phyloP scores from a whole-genome alignment of 1,284 basidiomycete genomes.

The Apiotrichum sp. region DNA sequence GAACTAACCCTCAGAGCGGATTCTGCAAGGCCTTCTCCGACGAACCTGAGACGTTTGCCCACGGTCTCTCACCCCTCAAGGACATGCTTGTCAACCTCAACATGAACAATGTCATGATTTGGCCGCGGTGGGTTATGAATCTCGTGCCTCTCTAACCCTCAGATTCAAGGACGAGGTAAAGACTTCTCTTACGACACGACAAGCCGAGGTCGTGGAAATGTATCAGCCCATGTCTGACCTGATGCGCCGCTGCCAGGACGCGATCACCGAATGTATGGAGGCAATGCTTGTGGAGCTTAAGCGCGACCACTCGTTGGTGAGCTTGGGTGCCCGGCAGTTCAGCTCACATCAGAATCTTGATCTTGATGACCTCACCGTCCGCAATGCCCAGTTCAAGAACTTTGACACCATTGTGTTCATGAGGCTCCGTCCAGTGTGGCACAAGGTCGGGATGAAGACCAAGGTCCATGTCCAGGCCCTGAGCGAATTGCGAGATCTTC shows the following conservation, averaged over 20 bases:
- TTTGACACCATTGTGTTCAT: constrained; percentile 86
- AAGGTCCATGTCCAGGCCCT: constrained; percentile 88
- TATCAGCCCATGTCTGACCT: constrained; percentile 76
- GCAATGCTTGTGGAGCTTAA: constrained; percentile 85
- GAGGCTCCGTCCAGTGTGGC: constrained; percentile 91
- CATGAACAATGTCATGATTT: constrained; percentile 79
- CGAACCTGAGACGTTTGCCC: constrained; percentile 88
- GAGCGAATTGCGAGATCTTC: constrained; percentile 72
- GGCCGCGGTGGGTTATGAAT: constrained; percentile 63
- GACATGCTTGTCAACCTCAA: constrained; percentile 90
- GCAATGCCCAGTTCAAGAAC: constrained; percentile 89
- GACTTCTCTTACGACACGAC: constrained; percentile 66
- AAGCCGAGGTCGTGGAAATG: constrained; percentile 87
- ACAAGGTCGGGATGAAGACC: constrained; percentile 85
- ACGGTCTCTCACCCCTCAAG: constrained; percentile 81
- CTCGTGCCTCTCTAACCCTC: neutral
- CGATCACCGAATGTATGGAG: constrained; percentile 92
- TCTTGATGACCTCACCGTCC: constrained; percentile 84
- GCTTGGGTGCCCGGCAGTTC: constrained; percentile 16
- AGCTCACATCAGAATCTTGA: constrained; percentile 60
- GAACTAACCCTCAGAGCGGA: constrained; percentile 53
- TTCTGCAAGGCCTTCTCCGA: constrained; percentile 97
- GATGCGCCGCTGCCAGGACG: constrained; percentile 87
- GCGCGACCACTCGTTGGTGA: constrained; percentile 72
- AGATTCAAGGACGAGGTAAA: constrained; percentile 89